These are phyloP conservation scores for Bocquillonia castaneifolia DNA, from an alignment of 441 rosid genomes.

Conservation along the genomic window DNA sequence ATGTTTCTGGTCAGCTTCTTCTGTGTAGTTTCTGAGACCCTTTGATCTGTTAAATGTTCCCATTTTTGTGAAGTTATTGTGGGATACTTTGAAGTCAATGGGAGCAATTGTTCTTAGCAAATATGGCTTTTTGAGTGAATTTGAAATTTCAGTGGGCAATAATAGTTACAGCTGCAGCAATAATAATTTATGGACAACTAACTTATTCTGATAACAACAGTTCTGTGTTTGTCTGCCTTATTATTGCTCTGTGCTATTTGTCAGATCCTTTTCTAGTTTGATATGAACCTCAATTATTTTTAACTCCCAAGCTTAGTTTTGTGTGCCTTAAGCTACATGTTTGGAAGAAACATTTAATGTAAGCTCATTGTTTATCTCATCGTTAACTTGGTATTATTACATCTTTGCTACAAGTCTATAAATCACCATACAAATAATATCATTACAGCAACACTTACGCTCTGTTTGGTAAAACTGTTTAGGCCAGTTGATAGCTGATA, in stretches of 20 bases:
- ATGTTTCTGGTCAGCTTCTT: not conserved
- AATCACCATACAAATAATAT: too few species aligned
- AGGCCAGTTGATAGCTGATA: too few species aligned
- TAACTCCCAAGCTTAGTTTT: not conserved
- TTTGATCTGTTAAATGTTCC: not conserved
- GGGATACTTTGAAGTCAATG: not conserved
- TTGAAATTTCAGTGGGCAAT: not conserved
- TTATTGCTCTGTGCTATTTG: not conserved
- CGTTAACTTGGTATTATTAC: too few species aligned
- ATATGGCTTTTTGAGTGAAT: too few species aligned
- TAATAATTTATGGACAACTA: not conserved
- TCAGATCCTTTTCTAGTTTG: not conserved
- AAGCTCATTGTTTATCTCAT: too few species aligned
- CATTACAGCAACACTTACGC: too few species aligned
- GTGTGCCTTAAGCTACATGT: not conserved
- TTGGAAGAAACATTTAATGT: not conserved
- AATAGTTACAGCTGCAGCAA: not conserved
- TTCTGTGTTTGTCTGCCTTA: not conserved
- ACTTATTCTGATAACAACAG: not conserved
- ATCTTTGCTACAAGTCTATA: too few species aligned
- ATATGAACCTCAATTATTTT: not conserved
- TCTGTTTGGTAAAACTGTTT: too few species aligned
- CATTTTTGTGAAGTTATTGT: not conserved
- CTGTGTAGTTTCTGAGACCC: not conserved
- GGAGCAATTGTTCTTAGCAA: not conserved